A percentile compares a stretch with the other conserved stretches of the same genome.
Evolutionary conservation across 164 flowering plant genomes (phyloP).

Genomic region (Saururus chinensis): DNA sequence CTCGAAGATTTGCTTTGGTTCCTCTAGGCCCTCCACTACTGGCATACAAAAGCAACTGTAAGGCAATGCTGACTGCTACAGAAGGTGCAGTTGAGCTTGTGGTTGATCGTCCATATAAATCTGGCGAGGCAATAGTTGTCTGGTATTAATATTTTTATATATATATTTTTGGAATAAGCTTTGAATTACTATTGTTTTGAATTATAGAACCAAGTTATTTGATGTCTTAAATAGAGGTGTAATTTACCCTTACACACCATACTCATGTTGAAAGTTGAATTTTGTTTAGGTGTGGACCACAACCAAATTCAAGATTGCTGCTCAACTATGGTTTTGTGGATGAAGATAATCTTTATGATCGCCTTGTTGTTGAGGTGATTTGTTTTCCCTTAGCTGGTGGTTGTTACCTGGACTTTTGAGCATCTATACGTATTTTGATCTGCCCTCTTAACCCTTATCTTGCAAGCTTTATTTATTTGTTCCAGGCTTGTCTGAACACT

Average conservation of each 20-base stretch:
- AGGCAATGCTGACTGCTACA: constrained; percentile 84
- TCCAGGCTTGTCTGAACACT: constrained; percentile 81
- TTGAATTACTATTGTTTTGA: background rate
- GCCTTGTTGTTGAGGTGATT: constrained; percentile 66
- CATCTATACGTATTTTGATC: background rate
- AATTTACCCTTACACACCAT: too few species aligned
- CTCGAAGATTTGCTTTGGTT: constrained; percentile 94
- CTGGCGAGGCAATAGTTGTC: constrained; percentile 82
- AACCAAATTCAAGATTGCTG: constrained; percentile 88
- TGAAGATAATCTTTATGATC: constrained; percentile 86
- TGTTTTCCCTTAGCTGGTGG: background rate
- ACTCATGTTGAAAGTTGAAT: constrained; percentile 3
- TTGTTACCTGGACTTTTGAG: background rate
- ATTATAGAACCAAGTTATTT: too few species aligned
- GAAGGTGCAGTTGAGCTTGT: constrained; percentile 78
- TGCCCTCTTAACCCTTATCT: background rate
- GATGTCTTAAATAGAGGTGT: too few species aligned
- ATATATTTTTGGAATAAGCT: background rate
- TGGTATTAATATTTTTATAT: constrained; percentile 42
- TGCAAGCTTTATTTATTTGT: constrained; percentile 1
- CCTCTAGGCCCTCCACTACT: constrained; percentile 95
- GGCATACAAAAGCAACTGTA: constrained; percentile 88
- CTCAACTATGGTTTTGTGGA: constrained; percentile 96
- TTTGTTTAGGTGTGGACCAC: constrained; percentile 90
- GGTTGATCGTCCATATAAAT: constrained; percentile 84